Evolutionary conservation across 805 yeast species (phyloP), one percentile per base, ranked within the genome.

Genomic region (Kuraishia capsulata): DNA sequence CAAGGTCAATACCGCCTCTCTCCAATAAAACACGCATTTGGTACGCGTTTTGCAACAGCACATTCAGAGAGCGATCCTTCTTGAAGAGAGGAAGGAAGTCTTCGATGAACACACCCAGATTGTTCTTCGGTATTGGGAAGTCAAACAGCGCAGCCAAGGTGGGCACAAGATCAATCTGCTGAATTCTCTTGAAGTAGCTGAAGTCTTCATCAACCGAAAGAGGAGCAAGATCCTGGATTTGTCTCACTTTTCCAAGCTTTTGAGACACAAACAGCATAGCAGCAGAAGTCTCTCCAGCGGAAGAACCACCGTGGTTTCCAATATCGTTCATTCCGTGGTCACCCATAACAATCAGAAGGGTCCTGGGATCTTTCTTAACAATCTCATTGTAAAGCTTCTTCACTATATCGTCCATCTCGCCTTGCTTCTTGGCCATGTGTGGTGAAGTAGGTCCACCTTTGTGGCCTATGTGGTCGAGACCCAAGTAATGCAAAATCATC

Each of bases 321-420:
- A 82, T 74, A 38, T 88, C 94, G 52, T 88, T 88, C 97, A 89
- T 89, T 3, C 97, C 97, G 56, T 89, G 97, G 50, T 89, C 97
- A 0, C 97, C 97, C 66, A 84, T 61, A 0, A 89, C 73, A 4
- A 89, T 73, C 18, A 90, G 57, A 36, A 92, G 56, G 0, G 95
- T 81, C 3, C 63, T 53, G 2, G 65, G 54, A 14, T 64, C 51
- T 1, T 59, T 52, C 10, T 33, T 19, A 5, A 56, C 43, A 3
- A 46, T 45, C 3, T 48, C 40, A 14, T 53, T 39, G 50, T 75
- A 85, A 0, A 90, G 54, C 28, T 62, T 50, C 35, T 66, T 44
- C 2, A 89, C 61, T 1, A 92, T 71, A 0, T 42, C 46, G 54
- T 92, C 97, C 96, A 92, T 86, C 56, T 92, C 98, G 4, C 39